Percentiles rank a stretch among this genome's conserved stretches.
Conservation (phyloP, 225 moss, liverwort and hornwort genomes). For the Asterella californica region DNA sequence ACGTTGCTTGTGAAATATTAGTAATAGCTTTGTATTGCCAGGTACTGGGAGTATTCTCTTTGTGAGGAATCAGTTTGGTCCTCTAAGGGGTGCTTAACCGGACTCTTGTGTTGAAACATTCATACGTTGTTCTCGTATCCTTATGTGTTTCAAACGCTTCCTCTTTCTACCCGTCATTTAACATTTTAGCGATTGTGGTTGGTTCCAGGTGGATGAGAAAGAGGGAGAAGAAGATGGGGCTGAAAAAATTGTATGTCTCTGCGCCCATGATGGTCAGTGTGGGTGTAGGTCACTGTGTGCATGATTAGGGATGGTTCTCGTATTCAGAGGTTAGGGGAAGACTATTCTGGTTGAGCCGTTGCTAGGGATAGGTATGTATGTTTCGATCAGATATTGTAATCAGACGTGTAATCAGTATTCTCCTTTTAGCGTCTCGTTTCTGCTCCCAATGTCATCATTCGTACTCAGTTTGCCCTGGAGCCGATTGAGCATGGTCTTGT, state of each 20-base stretch:
- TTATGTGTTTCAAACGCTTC: neutral
- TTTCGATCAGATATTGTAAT: neutral
- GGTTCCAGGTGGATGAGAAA: conserved; percentile 48
- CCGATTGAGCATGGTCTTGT: neutral
- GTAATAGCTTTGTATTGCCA: too few species aligned
- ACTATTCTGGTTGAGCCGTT: neutral
- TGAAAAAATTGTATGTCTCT: conserved; percentile 73
- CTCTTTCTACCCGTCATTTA: neutral
- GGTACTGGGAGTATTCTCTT: too few species aligned
- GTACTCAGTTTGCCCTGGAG: neutral
- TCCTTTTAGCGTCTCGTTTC: neutral
- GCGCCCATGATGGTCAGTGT: conserved; percentile 32
- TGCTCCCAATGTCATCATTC: too few species aligned
- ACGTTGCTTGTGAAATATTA: neutral
- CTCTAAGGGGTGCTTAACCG: neutral
- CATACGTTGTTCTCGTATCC: neutral
- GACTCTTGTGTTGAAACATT: neutral
- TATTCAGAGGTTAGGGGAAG: neutral
- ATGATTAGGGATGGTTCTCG: conserved; percentile 11
- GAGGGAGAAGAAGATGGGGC: conserved; percentile 57
- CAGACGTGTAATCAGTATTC: neutral
- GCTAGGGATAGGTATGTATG: neutral
- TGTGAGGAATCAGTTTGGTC: neutral
- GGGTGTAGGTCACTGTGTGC: conserved; percentile 33
- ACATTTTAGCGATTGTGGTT: conserved; percentile 3